A percentile compares a stretch with the other conserved stretches of the same genome.
Evolutionary conservation across 495 filamentous ascomycete species (phyloP).

Genomic region (Daldinia grandis): DNA sequence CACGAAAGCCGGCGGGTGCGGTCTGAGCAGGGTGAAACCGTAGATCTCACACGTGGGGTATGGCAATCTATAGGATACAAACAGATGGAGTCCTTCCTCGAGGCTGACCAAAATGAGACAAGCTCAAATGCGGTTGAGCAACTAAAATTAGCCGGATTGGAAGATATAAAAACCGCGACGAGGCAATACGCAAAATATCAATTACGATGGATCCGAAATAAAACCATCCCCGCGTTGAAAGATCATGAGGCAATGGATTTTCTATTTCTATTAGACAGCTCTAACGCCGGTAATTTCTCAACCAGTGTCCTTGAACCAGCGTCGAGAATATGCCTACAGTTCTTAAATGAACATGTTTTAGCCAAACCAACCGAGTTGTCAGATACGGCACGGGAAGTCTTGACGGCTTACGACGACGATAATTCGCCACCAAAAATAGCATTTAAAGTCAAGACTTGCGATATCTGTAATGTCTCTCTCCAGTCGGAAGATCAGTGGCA

Average conservation of each 20-base stretch:
- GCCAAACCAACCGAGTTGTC: slow-evolving; percentile 72
- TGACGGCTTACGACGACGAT: slow-evolving; percentile 62
- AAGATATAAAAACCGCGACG: slow-evolving; percentile 76
- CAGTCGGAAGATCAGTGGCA: slow-evolving; percentile 78
- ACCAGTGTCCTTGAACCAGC: slow-evolving; percentile 70
- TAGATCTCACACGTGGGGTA: slow-evolving; percentile 82
- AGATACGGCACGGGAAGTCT: slow-evolving; percentile 60
- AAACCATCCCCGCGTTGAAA: slow-evolving; percentile 72
- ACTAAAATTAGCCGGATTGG: slow-evolving; percentile 50
- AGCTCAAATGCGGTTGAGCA: slow-evolving; percentile 48
- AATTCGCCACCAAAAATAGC: slow-evolving; percentile 55
- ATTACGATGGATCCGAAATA: slow-evolving; percentile 84
- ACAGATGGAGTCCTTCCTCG: slow-evolving; percentile 78
- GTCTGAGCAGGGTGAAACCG: slow-evolving; percentile 55
- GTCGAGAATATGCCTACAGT: slow-evolving; percentile 63
- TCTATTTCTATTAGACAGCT: slow-evolving; percentile 80
- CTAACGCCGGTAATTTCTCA: slow-evolving; percentile 65
- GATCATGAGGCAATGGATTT: slow-evolving; percentile 58
- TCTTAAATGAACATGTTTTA: slow-evolving; percentile 64
- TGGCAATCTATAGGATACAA: slow-evolving; percentile 98
- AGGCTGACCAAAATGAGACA: slow-evolving; percentile 54
- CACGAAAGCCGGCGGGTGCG: slow-evolving; percentile 61
- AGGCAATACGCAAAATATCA: slow-evolving; percentile 88
- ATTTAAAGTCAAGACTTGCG: slow-evolving; percentile 68
- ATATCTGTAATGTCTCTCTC: slow-evolving; percentile 74